Evolutionary conservation across 768 basidiomycete species (phyloP), one percentile per base, ranked within the genome.

Genomic region (Pleurotus giganteus): DNA sequence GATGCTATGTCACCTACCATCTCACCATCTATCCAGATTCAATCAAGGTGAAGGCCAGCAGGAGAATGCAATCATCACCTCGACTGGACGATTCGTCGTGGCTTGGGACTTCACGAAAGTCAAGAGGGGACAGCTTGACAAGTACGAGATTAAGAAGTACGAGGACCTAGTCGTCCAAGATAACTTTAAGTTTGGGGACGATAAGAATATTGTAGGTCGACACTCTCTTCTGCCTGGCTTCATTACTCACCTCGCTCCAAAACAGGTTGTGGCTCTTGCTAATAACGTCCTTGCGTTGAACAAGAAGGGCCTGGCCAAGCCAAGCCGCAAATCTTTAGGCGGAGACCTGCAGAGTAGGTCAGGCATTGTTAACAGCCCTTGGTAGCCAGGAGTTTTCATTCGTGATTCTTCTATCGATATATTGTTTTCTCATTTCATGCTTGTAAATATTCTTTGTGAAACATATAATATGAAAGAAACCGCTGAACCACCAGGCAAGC

Each of bases 41-140:
- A 98, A 99, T 67, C 86, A 87, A 60, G 93, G 90, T 23, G 83
- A 90, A 64, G 89, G 86, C 15, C 84, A 91, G 60, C 85, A 87
- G 58, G 97, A 98, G 74, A 94, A 91, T 64, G 91, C 94, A 2
- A 98, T 98, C 55, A 88, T 98, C 44, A 98, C 96, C 0, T 93
- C 94, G 12, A 94, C 88, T 0, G 96, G 96, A 17, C 83, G 86
- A 66, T 98, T 84, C 61, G 90, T 98, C 55, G 81, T 98, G 64
- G 94, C 94, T 4, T 99, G 95, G 95, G 95, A 98, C 82, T 96
- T 99, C 68, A 82, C 80, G 42, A 94, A 95, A 66, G 91, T 98
- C 59, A 98, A 96, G 80, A 87, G 87, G 70, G 97, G 97, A 52
- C 81, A 83, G 47, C 77, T 89, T 39, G 91, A 94, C 71, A 89